Evolutionary conservation across 495 filamentous ascomycete species (phyloP).

Genomic region (Neurospora sp.): DNA sequence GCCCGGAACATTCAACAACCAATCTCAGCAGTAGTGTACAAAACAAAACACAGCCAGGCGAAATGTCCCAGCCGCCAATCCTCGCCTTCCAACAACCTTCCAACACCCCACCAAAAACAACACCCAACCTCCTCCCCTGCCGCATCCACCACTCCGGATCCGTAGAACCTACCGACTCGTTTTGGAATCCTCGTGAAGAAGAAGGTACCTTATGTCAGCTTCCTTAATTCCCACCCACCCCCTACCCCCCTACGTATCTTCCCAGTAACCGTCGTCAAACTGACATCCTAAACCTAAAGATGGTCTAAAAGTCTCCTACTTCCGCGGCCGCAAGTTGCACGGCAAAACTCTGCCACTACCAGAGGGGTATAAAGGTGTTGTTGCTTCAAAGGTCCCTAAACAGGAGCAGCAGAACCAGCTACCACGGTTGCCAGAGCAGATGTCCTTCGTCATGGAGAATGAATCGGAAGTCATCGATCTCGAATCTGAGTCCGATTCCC

Average conservation of each 20-base stretch:
- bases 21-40: no score
- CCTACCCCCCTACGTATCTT: no score
- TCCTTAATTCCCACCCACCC: no score
- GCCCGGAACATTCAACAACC: no score
- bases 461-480: constrained; percentile 3
- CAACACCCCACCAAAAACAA: constrained; percentile 29
- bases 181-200: constrained; percentile 53
- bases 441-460: not conserved
- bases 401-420: no score
- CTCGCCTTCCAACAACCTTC: constrained; percentile 10
- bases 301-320: constrained; percentile 52
- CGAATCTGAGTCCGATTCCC: no score
- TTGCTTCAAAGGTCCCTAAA: constrained; percentile 16
- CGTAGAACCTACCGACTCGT: constrained; percentile 52
- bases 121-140: constrained; percentile 77
- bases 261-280: no score
- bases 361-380: constrained; percentile 59
- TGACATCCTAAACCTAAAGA: no score
- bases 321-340: constrained; percentile 73
- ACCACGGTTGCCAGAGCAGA: not conserved
- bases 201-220: no score
- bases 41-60: not conserved
- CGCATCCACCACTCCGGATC: constrained; percentile 70
- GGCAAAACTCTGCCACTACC: constrained; percentile 61
- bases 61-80: constrained; percentile 20